phyloP scores from a whole-genome alignment of 1,284 basidiomycete species.

The Ceratobasidium sp. region DNA sequence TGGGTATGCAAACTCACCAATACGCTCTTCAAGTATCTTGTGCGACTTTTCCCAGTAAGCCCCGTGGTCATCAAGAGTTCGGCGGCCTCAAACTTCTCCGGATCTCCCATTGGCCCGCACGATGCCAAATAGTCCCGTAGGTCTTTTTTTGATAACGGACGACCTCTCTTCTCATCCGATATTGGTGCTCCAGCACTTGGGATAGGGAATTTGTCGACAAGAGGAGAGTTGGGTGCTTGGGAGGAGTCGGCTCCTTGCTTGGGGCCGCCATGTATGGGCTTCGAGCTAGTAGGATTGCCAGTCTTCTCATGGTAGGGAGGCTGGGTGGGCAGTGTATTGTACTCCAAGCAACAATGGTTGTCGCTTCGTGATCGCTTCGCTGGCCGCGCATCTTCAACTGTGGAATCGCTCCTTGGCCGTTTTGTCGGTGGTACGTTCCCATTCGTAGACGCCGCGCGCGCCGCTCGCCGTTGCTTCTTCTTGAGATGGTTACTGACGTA shows the following conservation, averaged over 20 bases:
- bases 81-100: conserved; percentile 14
- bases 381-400: not conserved
- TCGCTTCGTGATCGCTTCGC: not conserved
- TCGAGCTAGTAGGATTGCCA: not conserved
- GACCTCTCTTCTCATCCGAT: not conserved
- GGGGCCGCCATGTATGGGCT: not conserved
- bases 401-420: not conserved
- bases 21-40: not conserved
- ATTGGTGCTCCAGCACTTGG: conserved; percentile 4
- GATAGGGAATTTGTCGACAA: conserved; percentile 10
- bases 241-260: not conserved
- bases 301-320: not conserved
- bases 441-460: not conserved
- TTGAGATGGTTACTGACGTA: conserved; percentile 5
- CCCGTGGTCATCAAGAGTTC: conserved; percentile 35
- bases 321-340: not conserved
- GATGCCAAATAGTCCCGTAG: conserved; percentile 18
- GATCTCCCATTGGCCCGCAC: conserved; percentile 25
- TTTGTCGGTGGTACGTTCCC: not conserved
- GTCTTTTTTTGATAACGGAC: not conserved
- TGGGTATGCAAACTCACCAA: not conserved
- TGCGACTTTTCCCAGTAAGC: not conserved
- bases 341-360: no score
- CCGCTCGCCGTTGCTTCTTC: not conserved
- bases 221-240: not conserved